A percentile compares a stretch with the other conserved stretches of the same genome.
Conservation (phyloP, 345 rosid species). For the Sapria himalayana region DNA sequence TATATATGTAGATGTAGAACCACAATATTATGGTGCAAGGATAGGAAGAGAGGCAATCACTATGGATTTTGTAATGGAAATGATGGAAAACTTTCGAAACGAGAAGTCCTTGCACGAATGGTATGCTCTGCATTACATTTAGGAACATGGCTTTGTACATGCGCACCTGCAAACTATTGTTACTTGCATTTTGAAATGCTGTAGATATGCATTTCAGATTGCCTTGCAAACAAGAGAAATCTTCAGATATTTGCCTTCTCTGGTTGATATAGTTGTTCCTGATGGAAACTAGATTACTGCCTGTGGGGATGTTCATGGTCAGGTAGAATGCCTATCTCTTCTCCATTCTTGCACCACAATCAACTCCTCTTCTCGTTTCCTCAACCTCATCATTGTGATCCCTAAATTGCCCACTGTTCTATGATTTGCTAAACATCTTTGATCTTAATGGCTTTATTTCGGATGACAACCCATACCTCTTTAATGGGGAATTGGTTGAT, state of each 20-base stretch:
- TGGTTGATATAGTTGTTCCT: conserved; percentile 63
- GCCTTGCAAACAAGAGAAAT: conserved; percentile 74
- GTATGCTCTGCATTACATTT: conserved; percentile 20
- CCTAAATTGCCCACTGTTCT: conserved; percentile 73
- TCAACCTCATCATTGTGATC: too few relatives aligned
- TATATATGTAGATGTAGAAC: conserved; percentile 99
- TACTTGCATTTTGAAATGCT: conserved; percentile 11
- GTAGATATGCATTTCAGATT: conserved; percentile 80
- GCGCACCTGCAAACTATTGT: too few relatives aligned
- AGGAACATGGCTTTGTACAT: too few relatives aligned
- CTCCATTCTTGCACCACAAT: too few relatives aligned
- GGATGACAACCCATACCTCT: conserved; percentile 86
- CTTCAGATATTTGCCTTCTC: conserved; percentile 52
- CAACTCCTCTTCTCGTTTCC: too few relatives aligned
- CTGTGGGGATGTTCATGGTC: conserved; percentile 99
- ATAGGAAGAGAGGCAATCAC: conserved; percentile 74
- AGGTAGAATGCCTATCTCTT: too few relatives aligned
- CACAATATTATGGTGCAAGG: conserved; percentile 82
- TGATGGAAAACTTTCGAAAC: conserved; percentile 88
- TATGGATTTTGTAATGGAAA: conserved; percentile 71
- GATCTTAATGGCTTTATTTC: conserved; percentile 95
- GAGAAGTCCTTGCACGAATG: conserved; percentile 78
- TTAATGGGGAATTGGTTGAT: conserved; percentile 96
- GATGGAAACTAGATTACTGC: conserved; percentile 59
- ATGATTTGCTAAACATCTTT: conserved; percentile 77